Evolutionary conservation across 495 filamentous ascomycete species (phyloP).

Genomic region (Entonaema liquescens): DNA sequence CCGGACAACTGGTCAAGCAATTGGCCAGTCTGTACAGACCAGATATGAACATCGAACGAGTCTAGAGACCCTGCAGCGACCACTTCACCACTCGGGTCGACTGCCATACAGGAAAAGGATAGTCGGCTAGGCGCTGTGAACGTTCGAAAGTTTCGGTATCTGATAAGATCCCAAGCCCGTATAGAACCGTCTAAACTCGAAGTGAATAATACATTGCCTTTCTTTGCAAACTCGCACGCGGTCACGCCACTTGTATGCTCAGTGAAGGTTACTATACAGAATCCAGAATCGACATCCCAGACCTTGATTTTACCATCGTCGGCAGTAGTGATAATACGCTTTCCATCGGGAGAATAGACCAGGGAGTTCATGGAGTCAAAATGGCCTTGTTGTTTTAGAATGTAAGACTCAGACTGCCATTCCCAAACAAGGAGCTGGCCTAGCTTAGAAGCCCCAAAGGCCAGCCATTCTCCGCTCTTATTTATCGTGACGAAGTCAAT

Average conservation of each 20-base stretch:
- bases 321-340: constrained; percentile 88
- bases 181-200: constrained; percentile 92
- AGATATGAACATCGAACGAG: constrained; percentile 96
- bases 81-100: constrained; percentile 96
- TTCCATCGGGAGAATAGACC: constrained; percentile 91
- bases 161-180: constrained; percentile 93
- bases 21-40: constrained; percentile 98
- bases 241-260: constrained; percentile 96
- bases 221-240: constrained; percentile 93
- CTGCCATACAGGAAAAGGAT: constrained; percentile 90
- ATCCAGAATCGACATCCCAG: constrained; percentile 95
- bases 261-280: constrained; percentile 97
- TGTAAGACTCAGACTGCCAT: constrained; percentile 99
- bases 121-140: constrained; percentile 92
- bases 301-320: constrained; percentile 99
- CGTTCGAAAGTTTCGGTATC: constrained; percentile 95
- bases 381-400: constrained; percentile 97
- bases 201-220: constrained; percentile 94
- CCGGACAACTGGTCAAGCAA: constrained; percentile 89
- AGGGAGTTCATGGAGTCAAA: constrained; percentile 96
- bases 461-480: constrained; percentile 93
- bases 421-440: constrained; percentile 98
- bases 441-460: constrained; percentile 94
- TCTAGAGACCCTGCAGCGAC: constrained; percentile 94
- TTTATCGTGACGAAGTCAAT: constrained; percentile 95